phyloP scores from a whole-genome alignment of 345 rosid species.

The Abelmoschus esculentus region DNA sequence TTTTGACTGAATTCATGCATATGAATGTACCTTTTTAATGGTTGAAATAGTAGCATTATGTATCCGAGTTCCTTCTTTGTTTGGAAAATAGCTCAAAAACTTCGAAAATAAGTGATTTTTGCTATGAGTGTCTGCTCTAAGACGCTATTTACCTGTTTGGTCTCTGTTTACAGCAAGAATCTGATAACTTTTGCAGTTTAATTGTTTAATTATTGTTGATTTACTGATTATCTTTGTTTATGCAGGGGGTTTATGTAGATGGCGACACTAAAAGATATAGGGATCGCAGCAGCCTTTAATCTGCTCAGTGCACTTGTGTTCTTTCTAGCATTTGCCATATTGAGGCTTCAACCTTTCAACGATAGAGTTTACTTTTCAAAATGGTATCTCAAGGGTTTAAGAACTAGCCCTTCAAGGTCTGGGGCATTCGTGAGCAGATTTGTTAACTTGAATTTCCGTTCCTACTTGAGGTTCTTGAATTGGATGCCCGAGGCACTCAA shows the following conservation, averaged over 20 bases:
- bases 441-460: conserved; percentile 61
- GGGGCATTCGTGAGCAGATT: conserved; percentile 51
- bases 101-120: not conserved
- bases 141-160: not conserved
- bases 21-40: not conserved
- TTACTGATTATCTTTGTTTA: not conserved
- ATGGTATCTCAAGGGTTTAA: conserved; percentile 85
- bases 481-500: conserved; percentile 92
- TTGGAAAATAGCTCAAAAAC: not conserved
- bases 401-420: conserved; percentile 54
- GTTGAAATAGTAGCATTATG: too few species aligned
- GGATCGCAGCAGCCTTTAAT: conserved; percentile 71
- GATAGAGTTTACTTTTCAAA: conserved; percentile 93
- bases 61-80: not conserved
- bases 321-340: conserved; percentile 65
- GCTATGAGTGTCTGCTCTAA: not conserved
- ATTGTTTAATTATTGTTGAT: not conserved
- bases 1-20: not conserved
- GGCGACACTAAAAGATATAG: conserved; percentile 91
- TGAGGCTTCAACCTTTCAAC: conserved; percentile 88
- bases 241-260: conserved; percentile 29
- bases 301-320: conserved; percentile 64
- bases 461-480: conserved; percentile 67
- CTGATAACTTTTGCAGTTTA: not conserved
- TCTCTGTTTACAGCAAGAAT: not conserved